Evolutionary conservation across 352 stramenopile genomes (phyloP).

Genomic region (Phytopythium mirpurense): DNA sequence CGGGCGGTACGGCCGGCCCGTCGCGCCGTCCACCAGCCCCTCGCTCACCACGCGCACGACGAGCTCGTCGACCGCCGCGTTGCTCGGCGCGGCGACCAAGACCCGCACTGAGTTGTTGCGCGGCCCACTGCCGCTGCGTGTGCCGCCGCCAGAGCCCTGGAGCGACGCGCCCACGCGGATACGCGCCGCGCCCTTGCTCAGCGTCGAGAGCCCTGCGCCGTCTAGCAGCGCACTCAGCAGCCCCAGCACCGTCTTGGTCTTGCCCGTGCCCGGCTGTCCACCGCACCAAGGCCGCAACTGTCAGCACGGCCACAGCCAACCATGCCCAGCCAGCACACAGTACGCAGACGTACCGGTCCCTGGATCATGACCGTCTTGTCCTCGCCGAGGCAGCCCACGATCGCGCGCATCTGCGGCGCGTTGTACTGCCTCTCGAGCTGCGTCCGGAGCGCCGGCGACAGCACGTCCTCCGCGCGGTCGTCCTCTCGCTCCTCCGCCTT

Average conservation of each 20-base stretch:
- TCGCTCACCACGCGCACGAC: slow-evolving; percentile 65
- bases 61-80: slow-evolving; percentile 76
- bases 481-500: slow-evolving; percentile 4
- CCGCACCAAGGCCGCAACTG: slow-evolving; percentile 1
- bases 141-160: slow-evolving; percentile 15
- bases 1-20: slow-evolving; percentile 43
- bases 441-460: slow-evolving; percentile 40
- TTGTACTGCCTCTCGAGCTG: slow-evolving; percentile 67
- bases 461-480: slow-evolving; percentile 8
- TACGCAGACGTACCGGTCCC: slow-evolving; percentile 53
- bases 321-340: background rate
- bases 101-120: slow-evolving; percentile 57
- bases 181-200: slow-evolving; percentile 47
- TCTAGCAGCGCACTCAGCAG: slow-evolving; percentile 71
- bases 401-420: slow-evolving; percentile 62
- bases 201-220: slow-evolving; percentile 41
- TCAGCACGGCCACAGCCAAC: background rate
- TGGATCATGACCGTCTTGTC: slow-evolving; percentile 73
- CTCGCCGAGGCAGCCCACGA: slow-evolving; percentile 57
- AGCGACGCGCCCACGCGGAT: slow-evolving; percentile 72
- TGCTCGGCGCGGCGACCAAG: slow-evolving; percentile 73
- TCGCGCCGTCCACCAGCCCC: slow-evolving; percentile 47
- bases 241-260: slow-evolving; percentile 80
- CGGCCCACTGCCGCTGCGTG: slow-evolving; percentile 14
- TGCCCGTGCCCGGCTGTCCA: slow-evolving; percentile 67